These are phyloP conservation scores for Tetraselmis striata DNA, from an alignment of 139 green algal genomes.

Conservation along the genomic window DNA sequence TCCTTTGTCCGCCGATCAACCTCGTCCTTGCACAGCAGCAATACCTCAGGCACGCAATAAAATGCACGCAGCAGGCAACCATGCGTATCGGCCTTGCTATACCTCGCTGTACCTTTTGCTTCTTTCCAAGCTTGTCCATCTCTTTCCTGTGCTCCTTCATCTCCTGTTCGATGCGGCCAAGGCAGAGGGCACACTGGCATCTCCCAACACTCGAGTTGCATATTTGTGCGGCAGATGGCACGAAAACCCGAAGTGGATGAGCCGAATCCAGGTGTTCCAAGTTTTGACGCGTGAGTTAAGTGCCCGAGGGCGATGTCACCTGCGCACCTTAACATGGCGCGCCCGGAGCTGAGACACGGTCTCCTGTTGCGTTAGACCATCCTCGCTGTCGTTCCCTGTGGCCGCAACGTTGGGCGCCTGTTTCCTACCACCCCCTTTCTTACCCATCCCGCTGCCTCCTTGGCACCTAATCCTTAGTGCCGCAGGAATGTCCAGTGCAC, in stretches of 20 bases:
- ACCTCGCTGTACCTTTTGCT: not conserved
- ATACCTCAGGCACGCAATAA: not conserved
- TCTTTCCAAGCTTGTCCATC: not conserved
- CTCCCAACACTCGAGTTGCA: not conserved
- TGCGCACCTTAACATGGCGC: not conserved
- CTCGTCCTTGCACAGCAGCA: not conserved
- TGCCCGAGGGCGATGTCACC: not conserved
- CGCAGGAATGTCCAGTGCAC: too few species aligned
- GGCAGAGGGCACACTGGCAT: not conserved
- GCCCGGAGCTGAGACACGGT: not conserved
- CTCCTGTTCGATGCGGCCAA: not conserved
- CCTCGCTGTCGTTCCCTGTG: too few species aligned
- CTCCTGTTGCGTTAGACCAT: too few species aligned
- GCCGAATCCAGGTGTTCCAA: not conserved
- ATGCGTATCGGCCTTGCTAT: not conserved
- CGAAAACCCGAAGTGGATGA: not conserved
- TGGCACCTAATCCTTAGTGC: too few species aligned
- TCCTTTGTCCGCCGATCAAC: not conserved
- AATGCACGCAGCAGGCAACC: not conserved
- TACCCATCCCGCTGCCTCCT: too few species aligned
- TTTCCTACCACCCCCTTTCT: too few species aligned
- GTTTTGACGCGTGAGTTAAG: not conserved
- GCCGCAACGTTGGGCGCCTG: too few species aligned
- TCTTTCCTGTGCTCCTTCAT: not conserved
- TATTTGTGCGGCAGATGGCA: not conserved